Conservation (phyloP, 176 grass and related monocot genomes). For the Musa schizocarpa region DNA sequence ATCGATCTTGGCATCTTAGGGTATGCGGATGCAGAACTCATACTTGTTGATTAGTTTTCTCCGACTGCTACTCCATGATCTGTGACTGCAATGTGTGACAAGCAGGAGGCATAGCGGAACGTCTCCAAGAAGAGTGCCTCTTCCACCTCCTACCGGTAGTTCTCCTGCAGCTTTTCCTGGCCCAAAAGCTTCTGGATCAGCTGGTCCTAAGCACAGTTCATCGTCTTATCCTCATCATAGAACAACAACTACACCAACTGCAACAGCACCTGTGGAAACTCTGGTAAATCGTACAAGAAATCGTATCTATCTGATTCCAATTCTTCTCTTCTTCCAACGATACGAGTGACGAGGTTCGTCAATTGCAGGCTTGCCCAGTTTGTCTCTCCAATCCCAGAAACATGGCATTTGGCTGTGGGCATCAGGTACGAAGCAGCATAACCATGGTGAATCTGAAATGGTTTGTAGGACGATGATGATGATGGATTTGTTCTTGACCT, state of each 20-base stretch:
- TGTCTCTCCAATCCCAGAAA: conserved; percentile 7
- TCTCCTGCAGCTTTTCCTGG: conserved; percentile 20
- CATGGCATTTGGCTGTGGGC: conserved; percentile 15
- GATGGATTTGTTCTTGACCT: not conserved
- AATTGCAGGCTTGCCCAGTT: conserved; percentile 10
- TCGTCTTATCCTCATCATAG: not conserved
- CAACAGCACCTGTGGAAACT: not conserved
- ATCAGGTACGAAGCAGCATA: not conserved
- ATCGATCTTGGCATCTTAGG: conserved; percentile 34
- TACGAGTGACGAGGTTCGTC: too few relatives aligned
- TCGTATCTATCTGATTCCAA: not conserved
- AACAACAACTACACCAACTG: not conserved
- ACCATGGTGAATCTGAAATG: not conserved
- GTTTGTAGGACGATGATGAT: too few relatives aligned
- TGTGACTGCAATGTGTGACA: not conserved
- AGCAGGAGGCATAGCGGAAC: not conserved
- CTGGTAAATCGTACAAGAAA: not conserved
- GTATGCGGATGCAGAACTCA: conserved; percentile 6
- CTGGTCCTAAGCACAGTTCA: conserved; percentile 11
- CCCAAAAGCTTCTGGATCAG: not conserved
- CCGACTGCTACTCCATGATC: not conserved
- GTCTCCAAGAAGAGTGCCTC: conserved; percentile 30
- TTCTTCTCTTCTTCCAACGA: too few relatives aligned
- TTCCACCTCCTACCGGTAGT: conserved; percentile 19
- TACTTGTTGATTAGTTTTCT: not conserved